Percentiles rank a stretch among this genome's conserved stretches.
phyloP scores from a whole-genome alignment of 768 basidiomycete species.

The Trametes gibbosa region DNA sequence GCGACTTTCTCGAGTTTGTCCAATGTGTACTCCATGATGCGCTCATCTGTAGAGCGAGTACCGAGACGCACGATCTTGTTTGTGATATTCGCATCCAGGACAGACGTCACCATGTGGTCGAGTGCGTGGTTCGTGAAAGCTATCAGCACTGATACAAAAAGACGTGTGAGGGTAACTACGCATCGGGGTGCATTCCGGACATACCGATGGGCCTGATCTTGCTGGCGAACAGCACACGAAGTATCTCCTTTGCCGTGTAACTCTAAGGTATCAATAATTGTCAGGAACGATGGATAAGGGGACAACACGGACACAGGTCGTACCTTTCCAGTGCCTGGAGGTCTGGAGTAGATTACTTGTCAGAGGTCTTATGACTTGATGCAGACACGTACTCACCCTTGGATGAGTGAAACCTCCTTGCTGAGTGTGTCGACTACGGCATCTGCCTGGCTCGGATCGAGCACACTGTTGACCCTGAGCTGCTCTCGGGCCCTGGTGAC shows the following conservation, averaged over 20 bases:
- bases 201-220: slow-evolving; percentile 31
- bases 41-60: slow-evolving; percentile 57
- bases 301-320: neutral
- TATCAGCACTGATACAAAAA: slow-evolving; percentile 36
- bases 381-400: slow-evolving; percentile 48
- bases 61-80: slow-evolving; percentile 65
- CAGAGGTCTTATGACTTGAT: neutral
- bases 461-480: slow-evolving; percentile 45
- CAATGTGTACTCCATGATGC: slow-evolving; percentile 58
- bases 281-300: too few species aligned
- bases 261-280: slow-evolving; percentile 36
- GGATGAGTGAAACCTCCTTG: slow-evolving; percentile 63
- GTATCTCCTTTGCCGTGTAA: slow-evolving; percentile 65
- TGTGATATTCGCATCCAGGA: slow-evolving; percentile 66
- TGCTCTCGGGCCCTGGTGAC: slow-evolving; percentile 44
- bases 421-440: slow-evolving; percentile 61
- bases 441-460: slow-evolving; percentile 72
- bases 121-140: slow-evolving; percentile 80
- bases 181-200: neutral
- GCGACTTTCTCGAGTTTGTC: slow-evolving; percentile 52
- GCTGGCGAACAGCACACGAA: slow-evolving; percentile 61
- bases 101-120: slow-evolving; percentile 65
- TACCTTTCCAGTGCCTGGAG: slow-evolving; percentile 80
- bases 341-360: slow-evolving; percentile 37
- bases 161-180: neutral